Percentiles rank a stretch among this genome's conserved stretches.
Conservation (phyloP, 768 basidiomycete genomes). For the Podaxis pistillaris region DNA sequence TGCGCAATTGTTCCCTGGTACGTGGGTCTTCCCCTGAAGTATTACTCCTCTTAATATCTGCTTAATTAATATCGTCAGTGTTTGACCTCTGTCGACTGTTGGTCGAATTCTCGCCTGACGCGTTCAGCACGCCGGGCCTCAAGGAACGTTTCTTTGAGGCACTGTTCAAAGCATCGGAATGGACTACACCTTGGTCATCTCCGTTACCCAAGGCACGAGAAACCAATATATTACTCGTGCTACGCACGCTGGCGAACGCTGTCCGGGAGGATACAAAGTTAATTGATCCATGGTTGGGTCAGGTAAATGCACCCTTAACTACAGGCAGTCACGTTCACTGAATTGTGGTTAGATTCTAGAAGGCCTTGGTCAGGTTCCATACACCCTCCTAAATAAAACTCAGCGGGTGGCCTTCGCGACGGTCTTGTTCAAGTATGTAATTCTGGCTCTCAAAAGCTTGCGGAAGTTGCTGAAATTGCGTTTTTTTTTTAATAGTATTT, state of each 20-base stretch:
- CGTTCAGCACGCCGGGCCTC: constrained; percentile 41
- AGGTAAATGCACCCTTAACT: constrained; percentile 35
- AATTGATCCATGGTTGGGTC: constrained; percentile 49
- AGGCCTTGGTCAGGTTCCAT: constrained; percentile 48
- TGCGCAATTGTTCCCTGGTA: constrained; percentile 72
- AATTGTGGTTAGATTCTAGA: constrained; percentile 49
- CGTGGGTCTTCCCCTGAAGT: constrained; percentile 15
- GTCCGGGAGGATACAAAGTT: constrained; percentile 55
- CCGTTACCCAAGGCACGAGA: constrained; percentile 71
- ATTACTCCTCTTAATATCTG: neutral
- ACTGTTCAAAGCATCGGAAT: constrained; percentile 69
- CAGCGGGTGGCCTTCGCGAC: constrained; percentile 81
- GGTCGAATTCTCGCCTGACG: constrained; percentile 57
- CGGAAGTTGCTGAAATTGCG: neutral
- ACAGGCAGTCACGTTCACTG: constrained; percentile 11
- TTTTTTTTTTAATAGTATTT: constrained; percentile 47
- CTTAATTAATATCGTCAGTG: constrained; percentile 40
- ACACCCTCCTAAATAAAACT: constrained; percentile 57
- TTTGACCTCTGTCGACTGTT: constrained; percentile 85
- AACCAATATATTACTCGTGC: constrained; percentile 78
- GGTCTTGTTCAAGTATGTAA: constrained; percentile 81
- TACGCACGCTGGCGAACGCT: constrained; percentile 79
- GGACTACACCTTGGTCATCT: constrained; percentile 52
- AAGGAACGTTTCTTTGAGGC: constrained; percentile 55
- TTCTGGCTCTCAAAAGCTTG: neutral